Evolutionary conservation across 2,329 filamentous ascomycete species (phyloP).

Genomic region (Aureobasidium sp.): DNA sequence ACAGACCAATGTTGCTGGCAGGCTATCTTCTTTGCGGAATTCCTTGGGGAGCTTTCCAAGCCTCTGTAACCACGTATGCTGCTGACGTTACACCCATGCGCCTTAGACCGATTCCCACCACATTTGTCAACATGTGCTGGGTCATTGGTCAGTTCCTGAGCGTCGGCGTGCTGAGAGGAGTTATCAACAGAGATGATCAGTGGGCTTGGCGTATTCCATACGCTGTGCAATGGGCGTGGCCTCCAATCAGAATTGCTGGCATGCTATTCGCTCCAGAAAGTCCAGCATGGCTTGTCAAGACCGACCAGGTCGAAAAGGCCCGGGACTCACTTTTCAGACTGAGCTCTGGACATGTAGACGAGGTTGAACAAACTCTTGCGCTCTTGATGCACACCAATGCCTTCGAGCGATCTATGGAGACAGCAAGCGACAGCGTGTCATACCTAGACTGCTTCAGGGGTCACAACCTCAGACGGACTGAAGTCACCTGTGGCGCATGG

Average conservation of each 20-base stretch:
- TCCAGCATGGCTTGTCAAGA: slow-evolving; percentile 34
- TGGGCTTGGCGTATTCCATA: slow-evolving; percentile 28
- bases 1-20: too few relatives aligned
- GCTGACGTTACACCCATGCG: too few relatives aligned
- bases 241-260: slow-evolving; percentile 23
- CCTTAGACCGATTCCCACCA: too few relatives aligned
- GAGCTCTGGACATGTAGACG: too few relatives aligned
- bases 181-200: too few relatives aligned
- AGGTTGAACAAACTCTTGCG: slow-evolving; percentile 16
- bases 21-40: too few relatives aligned
- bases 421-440: slow-evolving; percentile 35
- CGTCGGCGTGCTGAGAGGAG: too few relatives aligned
- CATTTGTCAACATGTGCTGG: too few relatives aligned
- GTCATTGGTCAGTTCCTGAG: too few relatives aligned
- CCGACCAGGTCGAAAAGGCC: slow-evolving; percentile 29
- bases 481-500: slow-evolving; percentile 34
- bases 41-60: too few relatives aligned
- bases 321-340: slow-evolving; percentile 26
- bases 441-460: slow-evolving; percentile 49
- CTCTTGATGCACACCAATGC: slow-evolving; percentile 37
- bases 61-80: too few relatives aligned
- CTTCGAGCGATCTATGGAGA: slow-evolving; percentile 38
- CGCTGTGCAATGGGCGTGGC: slow-evolving; percentile 37
- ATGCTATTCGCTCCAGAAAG: slow-evolving; percentile 26
- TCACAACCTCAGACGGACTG: slow-evolving; percentile 40